Base-by-base conservation (phyloP, 139 green algal genomes). In the Protoeuglena noctilucae region DNA sequence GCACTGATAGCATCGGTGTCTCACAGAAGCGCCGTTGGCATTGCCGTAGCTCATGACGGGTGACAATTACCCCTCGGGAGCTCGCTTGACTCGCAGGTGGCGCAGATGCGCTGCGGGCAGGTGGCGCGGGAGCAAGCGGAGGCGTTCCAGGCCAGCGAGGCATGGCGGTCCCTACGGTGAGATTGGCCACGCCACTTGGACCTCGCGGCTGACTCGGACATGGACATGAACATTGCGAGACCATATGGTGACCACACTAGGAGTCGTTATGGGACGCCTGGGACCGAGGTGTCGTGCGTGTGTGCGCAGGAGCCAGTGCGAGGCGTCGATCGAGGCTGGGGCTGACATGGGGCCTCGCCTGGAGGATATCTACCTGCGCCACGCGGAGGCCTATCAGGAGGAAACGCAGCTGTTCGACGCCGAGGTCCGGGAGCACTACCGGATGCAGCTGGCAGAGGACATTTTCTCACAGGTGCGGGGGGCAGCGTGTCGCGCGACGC, bases 41-140 rank as follows among this genome's bases (percentile, higher is more conserved):
- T 43, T 43, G 7, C 34, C 9, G 9, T 7, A 12, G 9, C 9
- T 43, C 9, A 43, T 43, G 34, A 43, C 12, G 34, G 9, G 34
- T 43, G 34, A 7, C 9, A 12, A 43, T 43, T 12, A 12, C 9
- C 9, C 12, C 9, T 12, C 9, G 9, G 34, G 34, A 19, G 34
- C 34, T 19, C 9, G 34, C 7, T 43, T n/a, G n/a, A n/a, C n/a
- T n/a, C n/a, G 9, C 34, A 97, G 90, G 89, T 98, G 34, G 90
- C 90, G 56, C 94, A 89, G 53, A 84, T 96, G 17, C 70, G 90
- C 0, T 98, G 90, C 66, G 69, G 74, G 21, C 80, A 98, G 72
- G 89, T 96, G 30, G 58, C 66, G 27, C 45, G 51, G 14, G 80
- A 84, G 18, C 74, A 87, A 69, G 66, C 91, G 56, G 48, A 45